Percentiles rank a stretch among this genome's conserved stretches.
Evolutionary conservation across 768 basidiomycete species (phyloP).

Genomic region (Kwoniella heveanensis): DNA sequence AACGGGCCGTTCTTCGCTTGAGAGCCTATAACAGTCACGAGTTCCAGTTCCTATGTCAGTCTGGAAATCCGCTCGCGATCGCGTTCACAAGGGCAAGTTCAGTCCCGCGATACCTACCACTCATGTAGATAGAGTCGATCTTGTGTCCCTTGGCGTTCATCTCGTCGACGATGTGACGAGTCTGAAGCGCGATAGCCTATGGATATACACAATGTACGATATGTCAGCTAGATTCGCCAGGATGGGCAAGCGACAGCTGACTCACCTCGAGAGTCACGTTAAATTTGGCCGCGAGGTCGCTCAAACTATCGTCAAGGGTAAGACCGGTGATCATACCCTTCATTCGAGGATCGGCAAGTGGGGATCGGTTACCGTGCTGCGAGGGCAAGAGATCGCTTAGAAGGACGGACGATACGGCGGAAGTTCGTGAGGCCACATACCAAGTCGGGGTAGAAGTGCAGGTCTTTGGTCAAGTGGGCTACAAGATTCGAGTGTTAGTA

Average conservation of each 20-base stretch:
- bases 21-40: slow-evolving; percentile 62
- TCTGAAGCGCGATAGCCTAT: slow-evolving; percentile 84
- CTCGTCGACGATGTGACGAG: slow-evolving; percentile 85
- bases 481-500: too few relatives aligned
- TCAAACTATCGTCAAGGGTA: slow-evolving; percentile 71
- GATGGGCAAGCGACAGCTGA: background rate
- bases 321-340: slow-evolving; percentile 87
- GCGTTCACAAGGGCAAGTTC: background rate
- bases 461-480: slow-evolving; percentile 79
- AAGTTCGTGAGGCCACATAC: too few relatives aligned
- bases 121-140: slow-evolving; percentile 84
- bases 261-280: slow-evolving; percentile 76
- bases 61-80: too few relatives aligned
- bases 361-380: slow-evolving; percentile 78
- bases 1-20: slow-evolving; percentile 86
- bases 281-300: slow-evolving; percentile 86
- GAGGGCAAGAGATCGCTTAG: too few relatives aligned
- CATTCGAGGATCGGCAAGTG: slow-evolving; percentile 94
- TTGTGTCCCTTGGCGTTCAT: slow-evolving; percentile 85
- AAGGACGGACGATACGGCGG: too few relatives aligned
- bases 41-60: background rate
- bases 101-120: slow-evolving; percentile 53
- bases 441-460: slow-evolving; percentile 94
- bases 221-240: background rate
- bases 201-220: slow-evolving; percentile 7